Conservation (phyloP, 148 eudicot genomes). For the Dysphania ambrosioides region DNA sequence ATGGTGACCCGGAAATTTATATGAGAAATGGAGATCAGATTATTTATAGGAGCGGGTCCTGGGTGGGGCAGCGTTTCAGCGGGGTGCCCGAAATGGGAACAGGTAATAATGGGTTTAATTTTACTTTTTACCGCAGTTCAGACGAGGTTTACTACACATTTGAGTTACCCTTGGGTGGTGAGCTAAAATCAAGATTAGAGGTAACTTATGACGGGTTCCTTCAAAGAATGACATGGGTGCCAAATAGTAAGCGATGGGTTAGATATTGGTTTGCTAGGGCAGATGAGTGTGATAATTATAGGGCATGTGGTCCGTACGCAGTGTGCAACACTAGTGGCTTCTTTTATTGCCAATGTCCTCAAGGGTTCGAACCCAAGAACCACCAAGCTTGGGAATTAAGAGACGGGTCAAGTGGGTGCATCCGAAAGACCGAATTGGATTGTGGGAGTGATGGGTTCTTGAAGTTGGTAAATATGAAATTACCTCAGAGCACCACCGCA, state of each 20-base stretch:
- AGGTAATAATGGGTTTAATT: conserved; percentile 24
- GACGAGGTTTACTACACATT: conserved; percentile 39
- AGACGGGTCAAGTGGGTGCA: conserved; percentile 58
- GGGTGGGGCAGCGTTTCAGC: conserved; percentile 77
- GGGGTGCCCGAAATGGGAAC: conserved; percentile 71
- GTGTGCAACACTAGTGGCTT: conserved; percentile 43
- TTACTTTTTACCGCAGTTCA: conserved; percentile 23
- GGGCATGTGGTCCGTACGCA: conserved; percentile 47
- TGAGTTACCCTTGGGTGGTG: conserved; percentile 12
- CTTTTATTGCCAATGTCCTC: conserved; percentile 47
- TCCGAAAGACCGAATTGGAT: conserved; percentile 26
- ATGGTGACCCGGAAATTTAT: conserved; percentile 41
- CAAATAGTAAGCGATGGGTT: conserved; percentile 36
- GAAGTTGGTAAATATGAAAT: conserved; percentile 43
- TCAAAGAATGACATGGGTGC: conserved; percentile 47
- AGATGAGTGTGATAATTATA: conserved; percentile 59
- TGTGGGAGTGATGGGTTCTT: conserved; percentile 53
- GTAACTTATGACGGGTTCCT: conserved; percentile 34
- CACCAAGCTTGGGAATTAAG: conserved; percentile 48
- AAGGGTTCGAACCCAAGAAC: conserved; percentile 49
- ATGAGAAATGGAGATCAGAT: conserved; percentile 19
- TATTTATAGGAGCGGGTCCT: conserved; percentile 66
- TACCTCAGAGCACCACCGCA: conserved; percentile 46
- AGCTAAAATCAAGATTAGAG: conserved; percentile 41
- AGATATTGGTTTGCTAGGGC: conserved; percentile 57